Conservation (phyloP, 495 filamentous ascomycete genomes). For the Xylaria acuta region DNA sequence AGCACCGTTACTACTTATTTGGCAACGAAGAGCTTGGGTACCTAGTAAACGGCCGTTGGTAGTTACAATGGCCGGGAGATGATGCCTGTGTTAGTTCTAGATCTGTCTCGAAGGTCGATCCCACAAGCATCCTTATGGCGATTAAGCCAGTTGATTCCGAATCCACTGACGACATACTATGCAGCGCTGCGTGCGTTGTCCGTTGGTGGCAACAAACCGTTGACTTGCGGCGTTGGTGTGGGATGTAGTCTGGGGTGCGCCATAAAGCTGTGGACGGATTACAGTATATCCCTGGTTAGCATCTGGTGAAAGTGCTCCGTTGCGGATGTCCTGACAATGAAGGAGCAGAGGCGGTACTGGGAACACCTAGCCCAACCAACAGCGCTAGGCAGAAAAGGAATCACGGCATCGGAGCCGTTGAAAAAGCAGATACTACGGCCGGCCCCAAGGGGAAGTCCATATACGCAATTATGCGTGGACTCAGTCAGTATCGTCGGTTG, state of each 20-base stretch:
- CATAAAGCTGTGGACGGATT: not conserved
- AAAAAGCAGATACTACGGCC: constrained; percentile 12
- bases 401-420: constrained; percentile 7
- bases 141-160: not conserved
- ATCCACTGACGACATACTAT: not conserved
- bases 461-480: constrained; percentile 1
- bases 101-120: constrained; percentile 13
- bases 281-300: constrained; percentile 2
- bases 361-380: constrained; percentile 19
- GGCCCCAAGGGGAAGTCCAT: constrained; percentile 16
- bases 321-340: not conserved
- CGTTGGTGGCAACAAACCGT: constrained; percentile 12
- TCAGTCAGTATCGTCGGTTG: not conserved
- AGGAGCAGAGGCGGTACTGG: not conserved
- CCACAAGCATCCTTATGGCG: constrained; percentile 16
- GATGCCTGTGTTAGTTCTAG: not conserved
- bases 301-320: not conserved
- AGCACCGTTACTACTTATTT: not conserved
- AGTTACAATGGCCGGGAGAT: not conserved
- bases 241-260: not conserved
- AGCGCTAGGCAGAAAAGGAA: constrained; percentile 7
- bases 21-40: not conserved
- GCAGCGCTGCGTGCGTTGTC: not conserved
- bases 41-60: not conserved
- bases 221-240: not conserved